These are phyloP conservation scores for Rhizopus delemar DNA, from an alignment of 371 early-diverging fungal species.

Conservation along the genomic window DNA sequence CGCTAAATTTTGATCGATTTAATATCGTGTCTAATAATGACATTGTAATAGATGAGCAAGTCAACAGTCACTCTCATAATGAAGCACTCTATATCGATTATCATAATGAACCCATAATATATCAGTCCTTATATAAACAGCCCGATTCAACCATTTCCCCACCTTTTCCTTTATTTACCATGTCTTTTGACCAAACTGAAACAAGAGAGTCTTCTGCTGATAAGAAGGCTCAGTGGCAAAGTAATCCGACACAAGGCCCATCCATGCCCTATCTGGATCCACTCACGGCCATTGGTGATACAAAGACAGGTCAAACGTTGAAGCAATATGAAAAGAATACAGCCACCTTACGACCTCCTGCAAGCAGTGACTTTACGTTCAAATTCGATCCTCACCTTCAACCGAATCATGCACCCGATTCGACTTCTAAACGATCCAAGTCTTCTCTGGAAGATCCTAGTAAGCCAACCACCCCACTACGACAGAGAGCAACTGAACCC, in stretches of 20 bases:
- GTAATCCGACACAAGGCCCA: slow-evolving; percentile 9
- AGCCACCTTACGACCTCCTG: too few relatives aligned
- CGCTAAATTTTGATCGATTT: slow-evolving; percentile 6
- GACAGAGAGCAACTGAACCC: too few relatives aligned
- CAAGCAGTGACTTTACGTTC: too few relatives aligned
- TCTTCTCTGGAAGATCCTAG: not conserved
- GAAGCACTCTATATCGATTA: slow-evolving; percentile 2
- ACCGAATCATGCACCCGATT: too few relatives aligned
- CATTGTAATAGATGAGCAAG: slow-evolving; percentile 5
- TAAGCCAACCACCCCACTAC: not conserved
- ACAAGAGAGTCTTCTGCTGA: slow-evolving; percentile 16
- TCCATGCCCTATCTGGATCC: slow-evolving; percentile 15
- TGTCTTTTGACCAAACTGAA: not conserved
- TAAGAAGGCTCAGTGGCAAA: slow-evolving; percentile 13
- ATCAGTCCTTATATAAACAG: slow-evolving; percentile 3
- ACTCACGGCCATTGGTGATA: not conserved
- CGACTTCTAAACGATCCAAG: not conserved
- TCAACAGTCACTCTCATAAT: slow-evolving; percentile 6
- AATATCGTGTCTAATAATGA: slow-evolving; percentile 6
- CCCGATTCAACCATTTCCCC: not conserved
- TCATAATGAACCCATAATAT: slow-evolving; percentile 5
- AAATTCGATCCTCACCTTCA: too few relatives aligned
- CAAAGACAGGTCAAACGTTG: not conserved
- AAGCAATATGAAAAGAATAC: slow-evolving; percentile 6
- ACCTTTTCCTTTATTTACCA: not conserved